Base-by-base conservation (phyloP, 2,329 filamentous ascomycete species). In the Aspergillus jensenii region DNA sequence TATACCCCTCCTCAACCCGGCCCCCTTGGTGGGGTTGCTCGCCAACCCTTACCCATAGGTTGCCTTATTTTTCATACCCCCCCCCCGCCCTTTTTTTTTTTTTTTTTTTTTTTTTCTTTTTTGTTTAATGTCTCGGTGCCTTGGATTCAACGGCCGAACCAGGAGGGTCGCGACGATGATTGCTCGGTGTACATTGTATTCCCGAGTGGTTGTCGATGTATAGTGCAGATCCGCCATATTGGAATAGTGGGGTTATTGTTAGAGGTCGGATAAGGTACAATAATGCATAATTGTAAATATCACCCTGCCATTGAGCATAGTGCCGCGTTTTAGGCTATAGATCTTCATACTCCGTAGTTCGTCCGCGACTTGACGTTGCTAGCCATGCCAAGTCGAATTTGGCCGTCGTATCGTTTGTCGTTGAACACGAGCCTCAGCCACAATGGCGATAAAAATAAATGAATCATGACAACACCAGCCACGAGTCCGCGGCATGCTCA, bases 201-300 rank as follows among this genome's bases (percentile, higher is more conserved):
- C 7, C 19, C 39, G 56, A 39, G 44, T 35, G 47, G 25, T 17
- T 41, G 21, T 31, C 39, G 19, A 55, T 58, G 59, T 55, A 60
- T 35, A 55, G 49, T 46, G 33, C 35, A 40, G 31, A 51, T 49
- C 27, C 43, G 39, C 37, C 48, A 37, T 60, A 45, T 48, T 45
- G 47, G 41, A 25, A 43, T 55, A 25, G 54, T 39, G 57, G 23
- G 51, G 21, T 48, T 53, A 58, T 57, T 48, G 49, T 54, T 60
- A 60, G 41, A 63, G 50, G 52, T 58, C 58, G 21, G 19, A n/a
- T 35, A 48, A 35, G 31, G 27, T 35, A 27, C 35, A 56, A 33
- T 65, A 68, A 68, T 67, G 61, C 46, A 64, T 66, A 67, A 68
- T 69, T 59, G 64, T 59, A 65, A 65, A 62, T 62, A 53, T 58